Evolutionary conservation across 768 basidiomycete genomes (phyloP).

Genomic region (Tricholoma matsutake): DNA sequence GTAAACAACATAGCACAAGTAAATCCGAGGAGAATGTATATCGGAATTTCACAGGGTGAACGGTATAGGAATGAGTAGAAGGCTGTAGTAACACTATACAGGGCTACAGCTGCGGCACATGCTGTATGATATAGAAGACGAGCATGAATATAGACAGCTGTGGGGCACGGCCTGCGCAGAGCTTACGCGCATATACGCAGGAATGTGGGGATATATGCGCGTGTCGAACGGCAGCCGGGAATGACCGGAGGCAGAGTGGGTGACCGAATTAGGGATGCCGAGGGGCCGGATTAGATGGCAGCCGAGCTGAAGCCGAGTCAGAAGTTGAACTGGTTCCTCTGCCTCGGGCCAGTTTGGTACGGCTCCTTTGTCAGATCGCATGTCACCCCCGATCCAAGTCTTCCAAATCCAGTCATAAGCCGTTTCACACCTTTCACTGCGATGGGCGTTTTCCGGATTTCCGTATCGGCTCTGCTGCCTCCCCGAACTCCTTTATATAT

Average conservation of each 20-base stretch:
- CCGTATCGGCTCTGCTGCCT: constrained; percentile 31
- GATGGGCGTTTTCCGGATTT: constrained; percentile 24
- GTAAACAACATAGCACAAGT: background rate
- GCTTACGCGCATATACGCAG: too few relatives aligned
- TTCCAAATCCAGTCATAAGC: constrained; percentile 11
- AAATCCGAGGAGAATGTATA: background rate
- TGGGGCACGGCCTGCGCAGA: too few relatives aligned
- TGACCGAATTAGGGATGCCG: too few relatives aligned
- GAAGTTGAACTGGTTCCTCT: constrained; percentile 2
- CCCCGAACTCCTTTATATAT: constrained; percentile 33
- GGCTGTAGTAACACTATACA: background rate
- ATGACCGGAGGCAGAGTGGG: background rate
- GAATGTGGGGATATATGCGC: too few relatives aligned
- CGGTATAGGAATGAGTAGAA: too few relatives aligned
- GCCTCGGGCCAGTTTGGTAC: constrained; percentile 10
- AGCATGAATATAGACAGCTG: background rate
- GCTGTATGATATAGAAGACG: too few relatives aligned
- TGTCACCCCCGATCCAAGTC: constrained; percentile 19
- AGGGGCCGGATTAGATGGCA: background rate
- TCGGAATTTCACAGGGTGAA: too few relatives aligned
- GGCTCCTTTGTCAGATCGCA: constrained; percentile 21
- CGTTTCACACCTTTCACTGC: constrained; percentile 13
- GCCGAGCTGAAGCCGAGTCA: constrained; percentile 10
- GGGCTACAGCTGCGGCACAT: too few relatives aligned
- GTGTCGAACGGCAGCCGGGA: too few relatives aligned